Evolutionary conservation across 2,329 filamentous ascomycete genomes (phyloP), one percentile per base, ranked within the genome.

Genomic region (Botrytis paeoniae): DNA sequence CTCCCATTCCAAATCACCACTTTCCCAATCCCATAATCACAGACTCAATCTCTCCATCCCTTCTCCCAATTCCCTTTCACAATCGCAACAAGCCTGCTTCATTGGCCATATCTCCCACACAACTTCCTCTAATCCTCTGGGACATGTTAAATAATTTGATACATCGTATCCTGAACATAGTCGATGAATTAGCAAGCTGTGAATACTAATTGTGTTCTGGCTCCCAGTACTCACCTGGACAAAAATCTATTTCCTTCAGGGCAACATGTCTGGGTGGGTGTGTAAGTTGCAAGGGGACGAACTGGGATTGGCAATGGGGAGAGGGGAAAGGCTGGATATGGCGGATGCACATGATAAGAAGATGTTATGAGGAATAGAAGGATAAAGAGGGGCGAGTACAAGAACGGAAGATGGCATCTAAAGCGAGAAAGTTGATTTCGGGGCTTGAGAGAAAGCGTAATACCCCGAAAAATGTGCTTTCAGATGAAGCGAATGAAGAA

Each of bases 341-440:
- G 18, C 64, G 64, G 25, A 68, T 68, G 64, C 64, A 68, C 64
- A 68, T 68, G 3, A 1, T n/a, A 7, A n/a, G 22, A 2, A 16
- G 3, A 57, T 57, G 0, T 4, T 18, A 18, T 6, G 1, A 41
- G 5, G 8, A 20, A 5, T 4, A 1, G 16, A n/a, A n/a, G 6
- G n/a, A 12, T 1, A 12, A 63, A 63, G 25, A 25, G 6, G n/a
- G 4, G 18, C 3, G 61, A 3, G 7, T 16, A 6, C 1, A 10
- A n/a, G 9, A 63, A 43, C 25, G 8, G 9, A 6, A 22, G 9
- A 32, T 12, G 25, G 9, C 4, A 57, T n/a, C 1, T 18, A 29
- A 20, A 54, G 48, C 48, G 18, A 14, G 16, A 7, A 18, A n/a
- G 25, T n/a, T 62, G 22, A 25, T 18, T 62, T 2, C 14, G 25